These are phyloP conservation scores for Coemansia sp. DNA, from an alignment of 192 early-diverging fungal genomes.

Conservation along the genomic window DNA sequence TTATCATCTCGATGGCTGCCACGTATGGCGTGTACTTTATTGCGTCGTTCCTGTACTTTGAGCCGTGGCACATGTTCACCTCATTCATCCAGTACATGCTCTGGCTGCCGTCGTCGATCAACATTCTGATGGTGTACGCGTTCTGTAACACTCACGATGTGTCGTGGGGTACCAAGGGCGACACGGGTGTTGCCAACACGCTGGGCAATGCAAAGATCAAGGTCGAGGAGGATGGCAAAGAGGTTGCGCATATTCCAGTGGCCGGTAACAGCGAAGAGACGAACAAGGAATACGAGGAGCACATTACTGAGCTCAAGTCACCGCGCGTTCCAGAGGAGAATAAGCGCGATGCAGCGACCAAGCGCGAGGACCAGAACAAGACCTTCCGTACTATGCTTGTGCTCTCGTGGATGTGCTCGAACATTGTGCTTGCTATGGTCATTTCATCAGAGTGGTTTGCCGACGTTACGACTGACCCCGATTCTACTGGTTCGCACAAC, in stretches of 20 bases:
- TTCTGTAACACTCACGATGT: constrained; percentile 96
- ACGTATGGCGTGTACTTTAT: constrained; percentile 85
- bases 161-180: constrained; percentile 96
- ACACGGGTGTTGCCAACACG: constrained; percentile 64
- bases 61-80: constrained; percentile 91
- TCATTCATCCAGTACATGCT: constrained; percentile 86
- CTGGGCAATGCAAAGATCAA: constrained; percentile 76
- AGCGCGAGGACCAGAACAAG: constrained; percentile 88
- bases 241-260: constrained; percentile 71
- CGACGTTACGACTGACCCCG: constrained; percentile 26
- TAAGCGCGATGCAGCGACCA: constrained; percentile 68
- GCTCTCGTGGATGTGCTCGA: constrained; percentile 84
- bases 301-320: constrained; percentile 61
- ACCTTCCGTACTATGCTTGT: constrained; percentile 82
- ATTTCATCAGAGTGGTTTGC: constrained; percentile 62
- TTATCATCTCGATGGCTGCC: constrained; percentile 73
- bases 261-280: constrained; percentile 75
- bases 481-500: constrained; percentile 60
- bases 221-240: constrained; percentile 65
- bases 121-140: constrained; percentile 91
- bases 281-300: constrained; percentile 81
- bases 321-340: constrained; percentile 30
- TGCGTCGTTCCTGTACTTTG: constrained; percentile 75
- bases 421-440: constrained; percentile 68
- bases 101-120: constrained; percentile 83